Evolutionary conservation across 306 rosid species (phyloP), one percentile per base, ranked within the genome.

Genomic region (Pachyrhizus erosus): DNA sequence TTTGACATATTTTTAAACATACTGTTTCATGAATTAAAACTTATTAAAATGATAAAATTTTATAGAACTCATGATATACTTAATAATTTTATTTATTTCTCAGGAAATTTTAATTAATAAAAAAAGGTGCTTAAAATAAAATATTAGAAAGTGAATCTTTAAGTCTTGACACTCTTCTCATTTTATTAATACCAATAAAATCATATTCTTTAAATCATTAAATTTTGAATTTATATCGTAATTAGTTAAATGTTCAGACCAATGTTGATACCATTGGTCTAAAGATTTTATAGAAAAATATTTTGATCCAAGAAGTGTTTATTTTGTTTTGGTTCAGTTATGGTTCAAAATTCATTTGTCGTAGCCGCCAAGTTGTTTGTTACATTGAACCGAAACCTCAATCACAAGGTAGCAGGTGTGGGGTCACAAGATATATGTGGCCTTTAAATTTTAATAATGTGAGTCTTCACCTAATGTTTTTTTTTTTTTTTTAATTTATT

Each of bases 401-500:
- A 37, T 37, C 42, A 5, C 42, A 7, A 37, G 40, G 21, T 29
- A 0, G 42, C 40, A 62, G 39, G 39, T 62, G 39, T 60, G 37
- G 67, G 37, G 67, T 26, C 67, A 60, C 67, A 60, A 2, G 37
- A 60, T 60, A 12, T 13, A 60, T 13, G 18, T 60, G 39, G 68
- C 68, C 5, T 31, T 5, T 37, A 27, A 31, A 9, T 45, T 29
- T 43, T 62, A 46, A 65, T 37, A 37, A 37, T 26, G 39, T 51
- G n/a, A 65, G 52, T 78, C 67, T 66, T 51, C 67, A 51, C 82
- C 75, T 46, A 77, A 33, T 64, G 0, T 24, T 60, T 1, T 60
- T 5, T 9, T 13, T 13, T 62, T 60, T 60, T 6, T 21, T 1
- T 27, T 27, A 27, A 7, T 37, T 42, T 26, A 0, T 6, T 70